phyloP scores from a whole-genome alignment of 1,139 yeast genomes.

The Pichia sp. region DNA sequence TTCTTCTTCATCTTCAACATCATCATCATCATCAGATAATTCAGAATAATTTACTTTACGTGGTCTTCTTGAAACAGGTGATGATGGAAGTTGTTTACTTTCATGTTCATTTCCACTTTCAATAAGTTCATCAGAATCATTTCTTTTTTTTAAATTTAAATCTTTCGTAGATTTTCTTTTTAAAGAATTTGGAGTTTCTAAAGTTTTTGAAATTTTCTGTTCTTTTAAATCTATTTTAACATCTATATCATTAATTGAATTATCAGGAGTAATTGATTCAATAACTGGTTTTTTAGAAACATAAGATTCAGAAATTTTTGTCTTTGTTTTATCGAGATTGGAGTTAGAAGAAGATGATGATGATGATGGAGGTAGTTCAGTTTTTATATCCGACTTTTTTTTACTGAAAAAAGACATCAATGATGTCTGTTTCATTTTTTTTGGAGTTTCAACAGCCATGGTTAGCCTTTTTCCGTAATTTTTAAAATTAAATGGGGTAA shows the following conservation, averaged over 20 bases:
- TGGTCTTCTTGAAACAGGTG: constrained; percentile 20
- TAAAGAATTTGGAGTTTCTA: constrained; percentile 17
- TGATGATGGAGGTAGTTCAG: no score
- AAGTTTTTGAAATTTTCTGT: no score
- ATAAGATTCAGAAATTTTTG: background rate
- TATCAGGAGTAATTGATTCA: constrained; percentile 18
- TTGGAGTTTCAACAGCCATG: constrained; percentile 2
- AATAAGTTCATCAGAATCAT: background rate
- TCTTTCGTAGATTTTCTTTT: constrained; percentile 3
- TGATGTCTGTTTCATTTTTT: constrained; percentile 45
- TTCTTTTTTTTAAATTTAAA: background rate
- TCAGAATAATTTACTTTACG: constrained; percentile 36
- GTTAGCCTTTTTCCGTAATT: no score
- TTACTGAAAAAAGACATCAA: constrained; percentile 48
- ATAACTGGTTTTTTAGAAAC: background rate
- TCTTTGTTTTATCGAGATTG: no score
- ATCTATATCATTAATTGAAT: constrained; percentile 16
- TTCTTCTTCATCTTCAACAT: constrained; percentile 24
- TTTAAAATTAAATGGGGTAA: no score
- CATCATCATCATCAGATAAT: constrained; percentile 31
- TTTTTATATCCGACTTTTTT: constrained; percentile 1
- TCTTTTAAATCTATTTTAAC: background rate
- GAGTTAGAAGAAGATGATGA: no score
- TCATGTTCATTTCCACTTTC: background rate
- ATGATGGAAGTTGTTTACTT: constrained; percentile 15